phyloP scores from a whole-genome alignment of 345 rosid species.

The Melastoma malabathricum region DNA sequence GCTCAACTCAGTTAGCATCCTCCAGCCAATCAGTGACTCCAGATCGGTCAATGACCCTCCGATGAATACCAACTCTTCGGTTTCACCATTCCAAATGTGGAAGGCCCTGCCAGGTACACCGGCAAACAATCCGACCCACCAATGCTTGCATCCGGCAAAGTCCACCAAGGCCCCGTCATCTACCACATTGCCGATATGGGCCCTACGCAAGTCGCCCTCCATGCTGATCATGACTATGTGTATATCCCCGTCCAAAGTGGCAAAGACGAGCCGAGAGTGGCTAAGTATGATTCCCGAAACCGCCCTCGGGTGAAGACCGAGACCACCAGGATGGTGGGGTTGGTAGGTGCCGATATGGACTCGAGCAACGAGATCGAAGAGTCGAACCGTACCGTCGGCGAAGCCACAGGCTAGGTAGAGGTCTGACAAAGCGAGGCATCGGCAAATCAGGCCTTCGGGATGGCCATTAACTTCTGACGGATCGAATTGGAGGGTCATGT shows the following conservation, averaged over 20 bases:
- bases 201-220: constrained; percentile 25
- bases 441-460: constrained; percentile 51
- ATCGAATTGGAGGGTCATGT: constrained; percentile 44
- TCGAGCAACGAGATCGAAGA: constrained; percentile 45
- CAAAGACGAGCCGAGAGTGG: constrained; percentile 37
- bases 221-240: constrained; percentile 41
- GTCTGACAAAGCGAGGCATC: constrained; percentile 70
- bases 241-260: constrained; percentile 63
- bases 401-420: constrained; percentile 62
- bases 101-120: constrained; percentile 66
- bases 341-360: constrained; percentile 43
- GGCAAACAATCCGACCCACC: constrained; percentile 93
- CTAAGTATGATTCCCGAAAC: constrained; percentile 57
- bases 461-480: constrained; percentile 33
- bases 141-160: constrained; percentile 55
- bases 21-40: constrained; percentile 70
- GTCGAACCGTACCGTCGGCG: constrained; percentile 73
- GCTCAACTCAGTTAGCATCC: constrained; percentile 44
- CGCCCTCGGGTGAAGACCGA: constrained; percentile 63
- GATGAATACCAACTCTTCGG: constrained; percentile 32
- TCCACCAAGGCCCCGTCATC: constrained; percentile 73
- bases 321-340: constrained; percentile 41
- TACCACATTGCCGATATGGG: constrained; percentile 40
- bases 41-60: constrained; percentile 57
- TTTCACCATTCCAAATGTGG: constrained; percentile 55